Percentiles rank a stretch among this genome's conserved stretches.
Evolutionary conservation across 2,329 filamentous ascomycete genomes (phyloP).

Genomic region (Raffaelea arxii): DNA sequence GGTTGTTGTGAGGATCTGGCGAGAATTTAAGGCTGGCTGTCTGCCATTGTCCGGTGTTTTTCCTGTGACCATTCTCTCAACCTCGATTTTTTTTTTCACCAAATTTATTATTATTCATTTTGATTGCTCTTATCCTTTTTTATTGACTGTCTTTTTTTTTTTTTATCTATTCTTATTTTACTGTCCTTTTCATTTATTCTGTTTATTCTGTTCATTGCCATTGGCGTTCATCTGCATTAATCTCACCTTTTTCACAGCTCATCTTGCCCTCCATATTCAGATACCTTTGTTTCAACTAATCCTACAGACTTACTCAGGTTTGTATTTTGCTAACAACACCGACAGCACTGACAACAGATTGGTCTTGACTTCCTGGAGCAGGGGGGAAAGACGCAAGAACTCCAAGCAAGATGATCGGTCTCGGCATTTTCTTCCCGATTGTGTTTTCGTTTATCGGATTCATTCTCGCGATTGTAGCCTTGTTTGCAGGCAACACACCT

Average conservation of each 20-base stretch:
- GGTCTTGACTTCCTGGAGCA: no score
- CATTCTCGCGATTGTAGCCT: constrained; percentile 24
- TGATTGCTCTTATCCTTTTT: no score
- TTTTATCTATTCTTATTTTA: neutral
- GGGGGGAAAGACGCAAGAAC: no score
- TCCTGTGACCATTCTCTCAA: neutral
- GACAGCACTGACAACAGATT: no score
- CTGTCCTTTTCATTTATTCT: neutral
- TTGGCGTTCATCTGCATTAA: neutral
- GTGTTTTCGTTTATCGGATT: constrained; percentile 24
- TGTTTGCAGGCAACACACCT: constrained; percentile 27
- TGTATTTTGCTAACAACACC: no score
- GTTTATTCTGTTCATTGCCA: neutral
- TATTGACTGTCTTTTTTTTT: neutral
- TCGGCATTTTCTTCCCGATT: constrained; percentile 16
- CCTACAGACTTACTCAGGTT: no score
- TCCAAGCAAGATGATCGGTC: no score
- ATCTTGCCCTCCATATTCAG: no score
- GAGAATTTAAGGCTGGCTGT: neutral
- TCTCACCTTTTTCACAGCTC: no score
- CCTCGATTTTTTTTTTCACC: neutral
- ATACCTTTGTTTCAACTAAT: no score
- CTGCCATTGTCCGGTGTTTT: neutral
- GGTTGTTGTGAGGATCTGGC: neutral
- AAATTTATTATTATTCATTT: neutral